Evolutionary conservation across 2,329 filamentous ascomycete genomes (phyloP).

Genomic region (Phaeosphaeria sp.): DNA sequence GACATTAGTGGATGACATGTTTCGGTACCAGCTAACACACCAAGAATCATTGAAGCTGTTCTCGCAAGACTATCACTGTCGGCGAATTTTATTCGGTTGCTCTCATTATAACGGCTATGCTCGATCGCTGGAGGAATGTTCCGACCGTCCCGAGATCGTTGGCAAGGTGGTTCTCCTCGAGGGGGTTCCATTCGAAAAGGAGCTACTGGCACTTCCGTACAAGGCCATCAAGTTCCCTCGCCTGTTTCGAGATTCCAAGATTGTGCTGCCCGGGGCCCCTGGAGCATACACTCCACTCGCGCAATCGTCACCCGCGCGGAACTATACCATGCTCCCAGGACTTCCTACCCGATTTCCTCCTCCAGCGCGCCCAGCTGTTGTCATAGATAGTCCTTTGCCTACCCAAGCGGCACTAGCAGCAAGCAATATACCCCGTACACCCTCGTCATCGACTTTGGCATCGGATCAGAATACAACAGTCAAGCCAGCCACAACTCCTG

Average conservation of each 20-base stretch:
- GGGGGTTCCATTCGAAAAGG: constrained; percentile 62
- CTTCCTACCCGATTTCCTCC: constrained; percentile 36
- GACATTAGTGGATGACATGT: neutral
- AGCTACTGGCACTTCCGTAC: constrained; percentile 59
- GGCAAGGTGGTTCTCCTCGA: constrained; percentile 63
- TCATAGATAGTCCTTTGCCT: constrained; percentile 29
- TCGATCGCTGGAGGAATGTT: constrained; percentile 58
- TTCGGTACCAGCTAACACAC: constrained; percentile 8
- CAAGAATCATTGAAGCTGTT: constrained; percentile 63
- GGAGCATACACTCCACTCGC: constrained; percentile 4
- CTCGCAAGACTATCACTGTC: constrained; percentile 65
- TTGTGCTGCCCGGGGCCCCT: constrained; percentile 26
- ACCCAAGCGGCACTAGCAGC: constrained; percentile 4
- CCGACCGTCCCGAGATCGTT: constrained; percentile 52
- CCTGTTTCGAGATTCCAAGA: constrained; percentile 62
- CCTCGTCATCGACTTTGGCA: constrained; percentile 38
- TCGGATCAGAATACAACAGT: constrained; percentile 21
- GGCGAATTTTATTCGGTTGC: constrained; percentile 66
- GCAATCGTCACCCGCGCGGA: constrained; percentile 10
- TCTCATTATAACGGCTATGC: constrained; percentile 64
- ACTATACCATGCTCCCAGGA: constrained; percentile 28
- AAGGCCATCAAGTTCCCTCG: constrained; percentile 57
- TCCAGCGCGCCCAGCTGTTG: constrained; percentile 5
- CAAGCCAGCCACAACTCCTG: constrained; percentile 24
- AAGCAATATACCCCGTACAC: constrained; percentile 27